A percentile compares a stretch with the other conserved stretches of the same genome.
Conservation (phyloP, 1,284 basidiomycete species). For the Taiwanofungus camphoratus region DNA sequence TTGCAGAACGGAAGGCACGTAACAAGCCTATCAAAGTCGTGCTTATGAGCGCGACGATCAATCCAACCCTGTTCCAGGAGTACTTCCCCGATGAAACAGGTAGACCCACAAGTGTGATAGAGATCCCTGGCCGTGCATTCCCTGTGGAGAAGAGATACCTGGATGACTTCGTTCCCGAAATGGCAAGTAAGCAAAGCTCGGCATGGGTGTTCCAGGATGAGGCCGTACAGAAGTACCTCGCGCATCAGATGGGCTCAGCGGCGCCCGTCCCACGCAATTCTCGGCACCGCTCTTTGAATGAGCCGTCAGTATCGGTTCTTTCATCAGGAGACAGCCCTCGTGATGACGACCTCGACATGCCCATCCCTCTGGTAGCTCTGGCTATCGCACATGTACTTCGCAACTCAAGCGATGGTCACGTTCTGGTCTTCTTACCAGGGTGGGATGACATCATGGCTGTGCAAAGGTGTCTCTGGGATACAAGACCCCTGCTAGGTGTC, state of each 20-base stretch:
- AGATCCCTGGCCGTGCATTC: conserved; percentile 90
- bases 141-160: conserved; percentile 82
- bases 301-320: background rate
- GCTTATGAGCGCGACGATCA: conserved; percentile 95
- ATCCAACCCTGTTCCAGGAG: conserved; percentile 81
- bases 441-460: conserved; percentile 92
- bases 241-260: conserved; percentile 58
- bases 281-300: background rate
- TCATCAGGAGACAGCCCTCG: conserved; percentile 12
- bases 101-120: conserved; percentile 68
- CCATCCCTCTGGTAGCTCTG: conserved; percentile 78
- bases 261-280: conserved; percentile 12
- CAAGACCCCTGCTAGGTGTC: conserved; percentile 46
- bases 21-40: conserved; percentile 82
- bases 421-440: conserved; percentile 88
- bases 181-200: conserved; percentile 32
- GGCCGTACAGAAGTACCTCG: conserved; percentile 73
- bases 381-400: conserved; percentile 78
- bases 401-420: conserved; percentile 79
- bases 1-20: conserved; percentile 72
- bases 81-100: conserved; percentile 76
- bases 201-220: conserved; percentile 75
- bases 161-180: conserved; percentile 67
- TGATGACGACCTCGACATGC: conserved; percentile 77
- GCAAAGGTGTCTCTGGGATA: conserved; percentile 59